Conservation (phyloP, 257 asterid genomes). For the Petrea volubilis region DNA sequence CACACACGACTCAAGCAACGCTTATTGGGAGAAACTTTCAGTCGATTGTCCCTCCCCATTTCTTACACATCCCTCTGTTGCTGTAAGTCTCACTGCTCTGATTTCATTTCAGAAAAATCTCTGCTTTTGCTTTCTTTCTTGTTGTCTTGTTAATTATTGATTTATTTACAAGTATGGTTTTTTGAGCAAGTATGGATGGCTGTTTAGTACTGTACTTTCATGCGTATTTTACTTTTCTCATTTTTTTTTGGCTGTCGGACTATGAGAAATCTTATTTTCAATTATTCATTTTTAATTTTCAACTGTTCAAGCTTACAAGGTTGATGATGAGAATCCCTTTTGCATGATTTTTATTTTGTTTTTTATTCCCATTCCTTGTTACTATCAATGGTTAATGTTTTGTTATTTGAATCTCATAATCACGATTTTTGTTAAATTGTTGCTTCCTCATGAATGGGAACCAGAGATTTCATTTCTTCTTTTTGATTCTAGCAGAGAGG, state of each 20-base stretch:
- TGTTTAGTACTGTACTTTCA: not conserved
- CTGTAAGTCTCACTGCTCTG: constrained; percentile 25
- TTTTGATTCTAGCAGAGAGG: not conserved
- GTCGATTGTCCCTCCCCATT: not conserved
- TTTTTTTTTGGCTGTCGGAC: not conserved
- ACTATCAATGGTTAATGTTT: not conserved
- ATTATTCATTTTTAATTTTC: not conserved
- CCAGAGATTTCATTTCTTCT: not conserved
- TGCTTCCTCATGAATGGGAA: not conserved
- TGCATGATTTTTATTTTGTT: not conserved
- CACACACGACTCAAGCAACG: constrained; percentile 5
- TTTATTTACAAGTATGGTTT: not conserved
- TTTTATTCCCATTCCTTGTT: not conserved
- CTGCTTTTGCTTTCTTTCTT: not conserved
- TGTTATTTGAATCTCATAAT: not conserved
- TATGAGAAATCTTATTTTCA: not conserved
- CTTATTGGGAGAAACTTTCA: not conserved
- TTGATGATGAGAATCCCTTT: not conserved
- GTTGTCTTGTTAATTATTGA: not conserved
- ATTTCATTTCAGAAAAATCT: not conserved
- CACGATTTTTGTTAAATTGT: not conserved
- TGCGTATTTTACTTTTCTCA: not conserved
- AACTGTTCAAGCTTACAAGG: not conserved
- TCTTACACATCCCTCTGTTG: not conserved
- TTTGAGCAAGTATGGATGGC: not conserved